Percentiles rank a stretch among this genome's conserved stretches.
Conservation (phyloP, 2,329 filamentous ascomycete species). For the Aspergillus tubingensis region DNA sequence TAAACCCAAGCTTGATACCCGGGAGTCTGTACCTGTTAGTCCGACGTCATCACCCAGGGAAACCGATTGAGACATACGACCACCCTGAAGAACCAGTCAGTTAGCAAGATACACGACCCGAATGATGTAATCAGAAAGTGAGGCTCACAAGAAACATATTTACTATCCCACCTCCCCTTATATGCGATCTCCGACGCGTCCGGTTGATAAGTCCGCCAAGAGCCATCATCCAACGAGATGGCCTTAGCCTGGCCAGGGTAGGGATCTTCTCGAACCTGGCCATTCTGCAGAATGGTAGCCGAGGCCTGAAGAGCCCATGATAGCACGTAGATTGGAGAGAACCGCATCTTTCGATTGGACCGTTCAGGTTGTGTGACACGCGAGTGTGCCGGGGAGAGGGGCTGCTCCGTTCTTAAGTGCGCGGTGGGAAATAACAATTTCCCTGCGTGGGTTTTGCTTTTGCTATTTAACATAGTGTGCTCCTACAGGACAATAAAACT, state of each 20-base stretch:
- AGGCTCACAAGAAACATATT: slow-evolving; percentile 55
- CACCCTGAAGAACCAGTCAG: slow-evolving; percentile 43
- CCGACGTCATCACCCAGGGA: neutral
- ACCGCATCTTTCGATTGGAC: neutral
- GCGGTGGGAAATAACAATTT: neutral
- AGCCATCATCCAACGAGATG: slow-evolving; percentile 34
- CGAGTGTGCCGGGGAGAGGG: neutral
- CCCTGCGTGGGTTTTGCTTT: neutral
- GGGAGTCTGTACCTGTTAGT: slow-evolving; percentile 40
- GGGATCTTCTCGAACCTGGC: slow-evolving; percentile 40
- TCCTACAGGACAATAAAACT: neutral
- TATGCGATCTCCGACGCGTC: slow-evolving; percentile 59
- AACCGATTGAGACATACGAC: slow-evolving; percentile 49
- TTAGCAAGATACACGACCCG: neutral
- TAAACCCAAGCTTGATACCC: slow-evolving; percentile 59
- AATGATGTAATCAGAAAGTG: neutral
- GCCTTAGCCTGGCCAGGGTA: slow-evolving; percentile 41
- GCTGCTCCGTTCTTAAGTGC: neutral
- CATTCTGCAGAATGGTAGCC: slow-evolving; percentile 48
- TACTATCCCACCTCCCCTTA: slow-evolving; percentile 64
- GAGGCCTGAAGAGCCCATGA: slow-evolving; percentile 24
- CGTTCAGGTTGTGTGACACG: neutral
- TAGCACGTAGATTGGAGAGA: neutral
- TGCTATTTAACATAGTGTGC: neutral
- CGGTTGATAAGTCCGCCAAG: slow-evolving; percentile 53